Conservation (phyloP, 495 filamentous ascomycete genomes). For the Aeminium ludgeri region DNA sequence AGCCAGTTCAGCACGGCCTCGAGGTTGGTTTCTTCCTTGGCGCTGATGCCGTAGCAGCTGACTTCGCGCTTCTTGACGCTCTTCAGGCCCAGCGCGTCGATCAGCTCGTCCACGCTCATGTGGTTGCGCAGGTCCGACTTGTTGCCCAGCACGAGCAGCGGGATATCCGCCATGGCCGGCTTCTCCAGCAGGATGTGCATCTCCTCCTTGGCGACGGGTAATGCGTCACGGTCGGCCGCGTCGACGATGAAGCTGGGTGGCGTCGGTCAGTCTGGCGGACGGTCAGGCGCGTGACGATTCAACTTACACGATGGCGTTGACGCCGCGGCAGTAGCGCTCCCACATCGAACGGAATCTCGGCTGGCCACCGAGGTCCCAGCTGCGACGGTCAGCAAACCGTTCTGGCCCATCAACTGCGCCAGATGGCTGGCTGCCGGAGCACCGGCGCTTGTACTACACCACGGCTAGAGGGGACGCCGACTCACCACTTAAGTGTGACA, state of each 20-base stretch:
- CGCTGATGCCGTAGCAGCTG: slow-evolving; percentile 96
- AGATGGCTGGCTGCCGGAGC: too few relatives aligned
- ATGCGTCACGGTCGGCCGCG: slow-evolving; percentile 61
- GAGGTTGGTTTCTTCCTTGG: slow-evolving; percentile 95
- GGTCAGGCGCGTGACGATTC: neutral
- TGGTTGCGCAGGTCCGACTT: slow-evolving; percentile 85
- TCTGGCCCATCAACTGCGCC: too few relatives aligned
- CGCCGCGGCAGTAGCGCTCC: slow-evolving; percentile 94
- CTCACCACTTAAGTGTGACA: slow-evolving; percentile 90
- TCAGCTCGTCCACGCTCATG: slow-evolving; percentile 82
- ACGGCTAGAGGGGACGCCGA: too few relatives aligned
- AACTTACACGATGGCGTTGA: slow-evolving; percentile 89
- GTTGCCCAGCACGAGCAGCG: slow-evolving; percentile 90
- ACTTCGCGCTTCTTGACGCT: slow-evolving; percentile 83
- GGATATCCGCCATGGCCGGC: slow-evolving; percentile 71
- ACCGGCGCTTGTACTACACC: too few relatives aligned
- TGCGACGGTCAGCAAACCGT: slow-evolving; percentile 23
- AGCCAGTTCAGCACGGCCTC: slow-evolving; percentile 95
- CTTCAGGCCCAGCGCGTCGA: slow-evolving; percentile 82
- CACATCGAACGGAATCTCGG: slow-evolving; percentile 97
- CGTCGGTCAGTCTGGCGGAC: too few relatives aligned
- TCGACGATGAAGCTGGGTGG: slow-evolving; percentile 71
- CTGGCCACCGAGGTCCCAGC: slow-evolving; percentile 95
- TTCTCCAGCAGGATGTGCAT: slow-evolving; percentile 79
- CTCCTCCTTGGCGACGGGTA: slow-evolving; percentile 83